Conservation (phyloP, 2,329 filamentous ascomycete genomes). For the Stemphylium beticola region DNA sequence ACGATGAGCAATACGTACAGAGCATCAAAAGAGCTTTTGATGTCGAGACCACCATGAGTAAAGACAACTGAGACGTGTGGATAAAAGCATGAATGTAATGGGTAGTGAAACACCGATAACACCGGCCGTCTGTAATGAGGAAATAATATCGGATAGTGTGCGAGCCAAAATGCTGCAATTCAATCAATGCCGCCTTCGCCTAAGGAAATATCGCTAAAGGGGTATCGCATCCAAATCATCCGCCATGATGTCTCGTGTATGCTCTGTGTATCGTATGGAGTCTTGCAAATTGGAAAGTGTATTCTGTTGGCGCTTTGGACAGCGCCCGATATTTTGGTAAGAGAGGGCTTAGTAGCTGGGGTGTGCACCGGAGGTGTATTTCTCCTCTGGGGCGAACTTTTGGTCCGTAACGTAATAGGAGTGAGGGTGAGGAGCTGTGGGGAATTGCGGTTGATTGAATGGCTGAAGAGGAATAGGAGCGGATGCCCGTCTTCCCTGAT, state of each 20-base stretch:
- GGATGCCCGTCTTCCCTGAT: conserved; percentile 39
- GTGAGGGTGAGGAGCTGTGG: conserved; percentile 29
- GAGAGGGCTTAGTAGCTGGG: conserved; percentile 12
- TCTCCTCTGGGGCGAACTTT: conserved; percentile 30
- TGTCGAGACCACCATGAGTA: neutral
- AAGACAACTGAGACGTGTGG: neutral
- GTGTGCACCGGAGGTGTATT: conserved; percentile 17
- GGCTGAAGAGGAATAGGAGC: conserved; percentile 38
- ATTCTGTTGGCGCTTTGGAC: neutral
- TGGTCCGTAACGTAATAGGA: conserved; percentile 41
- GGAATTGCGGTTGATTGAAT: conserved; percentile 32
- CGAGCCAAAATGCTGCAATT: conserved; percentile 5
- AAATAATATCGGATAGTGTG: neutral
- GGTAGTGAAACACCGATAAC: too few species aligned
- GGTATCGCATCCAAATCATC: conserved; percentile 28
- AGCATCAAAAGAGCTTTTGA: conserved; percentile 1
- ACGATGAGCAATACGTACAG: neutral
- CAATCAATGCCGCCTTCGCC: conserved; percentile 15
- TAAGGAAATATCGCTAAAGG: conserved; percentile 13
- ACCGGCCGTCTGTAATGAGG: neutral
- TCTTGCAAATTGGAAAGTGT: neutral
- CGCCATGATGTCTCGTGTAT: conserved; percentile 20
- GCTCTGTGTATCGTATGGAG: conserved; percentile 11
- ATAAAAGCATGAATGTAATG: neutral
- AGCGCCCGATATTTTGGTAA: neutral